Evolutionary conservation across 768 basidiomycete genomes (phyloP), one percentile per base, ranked within the genome.

Genomic region (Pulveroboletus sp.): DNA sequence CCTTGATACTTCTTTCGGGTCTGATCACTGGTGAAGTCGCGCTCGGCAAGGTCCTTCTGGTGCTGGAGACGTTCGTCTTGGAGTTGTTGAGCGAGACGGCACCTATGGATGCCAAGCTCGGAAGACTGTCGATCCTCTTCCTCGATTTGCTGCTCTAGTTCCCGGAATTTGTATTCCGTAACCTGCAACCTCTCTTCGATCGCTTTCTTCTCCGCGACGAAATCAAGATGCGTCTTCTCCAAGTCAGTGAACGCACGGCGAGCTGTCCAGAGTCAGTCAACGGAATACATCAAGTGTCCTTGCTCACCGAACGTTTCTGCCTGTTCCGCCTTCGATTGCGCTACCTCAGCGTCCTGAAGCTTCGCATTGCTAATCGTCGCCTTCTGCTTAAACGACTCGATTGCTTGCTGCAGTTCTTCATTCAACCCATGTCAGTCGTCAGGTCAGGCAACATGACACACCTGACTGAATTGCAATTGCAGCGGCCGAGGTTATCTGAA

Each of bases 1-100:
- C 88, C 81, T 76, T 92, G 89, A 58, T 92, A 90, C 63, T 89
- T 90, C 75, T 90, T 88, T 53, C 85, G 79, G 3, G 88, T 89
- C 63, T 90, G 89, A 55, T 89, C 84, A 27, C 79, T 76, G 11
- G 83, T 71, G 63, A 89, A 88, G 65, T 90, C 88, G 6, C 86
- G 78, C 53, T 90, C 86, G 2, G 79, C 73, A n/a, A 90, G 75
- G 54, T 91, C 87, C 58, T 90, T 85, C 61, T 83, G 80, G 61
- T 91, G 83, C 47, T 83, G 83, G 49, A 86, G 81, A 53, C 86
- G 77, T 63, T 87, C 85, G 49, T 88, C 85, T 54, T 89, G 85
- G 59, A 92, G 73, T 61, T 88, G 85, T 50, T 86, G 86, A 1
- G 79, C 73, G n/a, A 90, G 70, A 22, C 85, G 78, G 51, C 82